Evolutionary conservation across 805 yeast genomes (phyloP), one percentile per base, ranked within the genome.

Genomic region (Ogataea ganodermae): DNA sequence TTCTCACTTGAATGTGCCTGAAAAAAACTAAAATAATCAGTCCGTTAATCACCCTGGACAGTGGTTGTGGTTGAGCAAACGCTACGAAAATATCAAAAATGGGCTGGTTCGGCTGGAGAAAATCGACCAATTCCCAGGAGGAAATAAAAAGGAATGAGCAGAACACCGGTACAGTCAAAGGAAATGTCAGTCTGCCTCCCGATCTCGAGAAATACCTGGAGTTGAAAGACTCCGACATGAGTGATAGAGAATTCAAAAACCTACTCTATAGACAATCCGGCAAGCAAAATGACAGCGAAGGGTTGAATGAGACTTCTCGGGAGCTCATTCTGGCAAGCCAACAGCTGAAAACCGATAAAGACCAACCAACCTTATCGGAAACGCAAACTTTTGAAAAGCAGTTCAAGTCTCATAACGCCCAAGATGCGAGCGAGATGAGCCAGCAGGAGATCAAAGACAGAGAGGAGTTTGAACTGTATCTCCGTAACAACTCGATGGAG

Each of bases 241-340:
- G 66, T 55, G 67, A 64, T 42, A 51, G 69, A 32, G 67, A 66
- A 42, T 63, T 67, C 48, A 66, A 65, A 49, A 50, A 50, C 10
- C 42, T 56, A 6, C 43, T 64, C 12, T 38, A 46, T 7, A 47
- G 56, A 27, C 55, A 53, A 17, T n/a, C 28, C 5, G 40, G 32
- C 26, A 14, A 14, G 24, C 23, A 21, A 16, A 24, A 22, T 18
- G 35, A 24, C 47, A 46, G 9, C 40, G 40, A 13, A 41, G 45
- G 21, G 39, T 26, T 26, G 22, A 32, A 16, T n/a, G 45, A 35
- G 9, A 39, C 44, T 20, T 49, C 41, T 7, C 39, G 21, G 12
- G 37, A 36, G 7, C 36, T 41, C 9, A 18, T 35, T 16, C 18
- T 32, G 32, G 21, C 36, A 6, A 46, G 36, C 21, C 37, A 41